These are phyloP conservation scores for Penicillium polonicum DNA, from an alignment of 2,329 filamentous ascomycete species.

Conservation along the genomic window DNA sequence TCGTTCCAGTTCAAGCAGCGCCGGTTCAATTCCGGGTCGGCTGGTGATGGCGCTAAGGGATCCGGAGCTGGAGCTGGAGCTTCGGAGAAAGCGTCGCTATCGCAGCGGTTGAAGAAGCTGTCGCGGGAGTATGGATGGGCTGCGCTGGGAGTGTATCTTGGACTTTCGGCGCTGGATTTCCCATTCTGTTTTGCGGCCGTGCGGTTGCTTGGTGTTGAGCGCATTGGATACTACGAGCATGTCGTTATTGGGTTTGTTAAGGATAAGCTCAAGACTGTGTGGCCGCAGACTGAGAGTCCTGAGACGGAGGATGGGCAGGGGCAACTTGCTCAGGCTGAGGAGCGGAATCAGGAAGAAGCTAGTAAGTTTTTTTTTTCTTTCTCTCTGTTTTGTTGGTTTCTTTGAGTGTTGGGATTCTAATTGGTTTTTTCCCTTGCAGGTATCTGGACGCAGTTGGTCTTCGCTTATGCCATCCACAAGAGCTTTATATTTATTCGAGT, in stretches of 20 bases:
- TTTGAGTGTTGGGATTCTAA: neutral
- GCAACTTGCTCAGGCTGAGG: conserved; percentile 61
- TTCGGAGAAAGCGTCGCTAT: conserved; percentile 53
- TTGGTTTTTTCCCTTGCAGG: conserved; percentile 41
- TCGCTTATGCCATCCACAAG: conserved; percentile 97
- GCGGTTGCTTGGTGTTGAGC: conserved; percentile 75
- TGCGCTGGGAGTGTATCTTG: conserved; percentile 85
- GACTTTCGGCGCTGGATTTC: conserved; percentile 81
- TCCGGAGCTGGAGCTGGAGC: conserved; percentile 17
- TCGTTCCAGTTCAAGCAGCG: conserved; percentile 12
- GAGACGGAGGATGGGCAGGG: conserved; percentile 20
- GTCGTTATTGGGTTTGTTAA: conserved; percentile 43
- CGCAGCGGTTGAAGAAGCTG: conserved; percentile 74
- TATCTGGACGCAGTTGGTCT: conserved; percentile 79
- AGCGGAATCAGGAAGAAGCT: conserved; percentile 62
- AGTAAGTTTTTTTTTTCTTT: conserved; percentile 59
- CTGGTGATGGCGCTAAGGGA: neutral
- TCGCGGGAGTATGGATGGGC: conserved; percentile 93
- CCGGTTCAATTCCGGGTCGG: conserved; percentile 26
- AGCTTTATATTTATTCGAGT: conserved; percentile 96
- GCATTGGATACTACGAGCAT: conserved; percentile 64
- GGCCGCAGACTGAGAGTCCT: conserved; percentile 32
- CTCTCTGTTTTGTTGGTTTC: neutral
- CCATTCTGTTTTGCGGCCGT: conserved; percentile 94
- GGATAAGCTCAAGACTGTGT: conserved; percentile 34